These are phyloP conservation scores for Chondrus crispus DNA, from an alignment of 23 red algal species.

Conservation along the genomic window DNA sequence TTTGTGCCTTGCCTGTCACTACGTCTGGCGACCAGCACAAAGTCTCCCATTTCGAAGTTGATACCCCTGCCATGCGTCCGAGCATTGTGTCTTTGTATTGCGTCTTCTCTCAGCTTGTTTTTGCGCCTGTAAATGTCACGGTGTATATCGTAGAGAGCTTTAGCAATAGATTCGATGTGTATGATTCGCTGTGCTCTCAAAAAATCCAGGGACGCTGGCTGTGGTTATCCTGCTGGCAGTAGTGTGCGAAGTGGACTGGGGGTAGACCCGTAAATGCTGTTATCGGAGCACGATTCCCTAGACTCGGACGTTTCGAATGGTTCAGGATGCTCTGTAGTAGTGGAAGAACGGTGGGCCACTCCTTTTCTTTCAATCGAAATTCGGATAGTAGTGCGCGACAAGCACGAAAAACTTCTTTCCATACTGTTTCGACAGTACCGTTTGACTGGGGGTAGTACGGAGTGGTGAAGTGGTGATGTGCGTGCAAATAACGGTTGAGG, in stretches of 20 bases:
- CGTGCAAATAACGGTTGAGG: background rate
- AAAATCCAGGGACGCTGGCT: background rate
- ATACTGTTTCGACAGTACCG: slow-evolving; percentile 24
- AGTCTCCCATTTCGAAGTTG: background rate
- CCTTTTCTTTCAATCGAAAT: background rate
- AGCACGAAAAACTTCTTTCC: background rate
- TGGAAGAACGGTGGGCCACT: background rate
- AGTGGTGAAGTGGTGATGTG: slow-evolving; percentile 29
- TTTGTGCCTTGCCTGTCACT: background rate
- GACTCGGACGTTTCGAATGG: background rate
- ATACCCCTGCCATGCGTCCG: background rate
- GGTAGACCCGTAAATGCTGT: background rate
- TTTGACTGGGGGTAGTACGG: slow-evolving; percentile 24
- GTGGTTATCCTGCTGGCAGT: background rate
- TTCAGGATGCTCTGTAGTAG: background rate
- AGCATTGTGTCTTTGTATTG: background rate
- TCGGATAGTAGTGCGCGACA: slow-evolving; percentile 14
- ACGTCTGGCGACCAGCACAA: background rate
- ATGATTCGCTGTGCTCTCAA: background rate
- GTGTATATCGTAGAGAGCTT: background rate
- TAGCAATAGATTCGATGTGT: background rate
- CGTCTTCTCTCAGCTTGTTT: background rate
- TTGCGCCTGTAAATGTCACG: background rate
- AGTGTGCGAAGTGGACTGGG: background rate
- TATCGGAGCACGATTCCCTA: background rate